phyloP scores from a whole-genome alignment of 2,329 filamentous ascomycete species.

The Cercospora berteroae region DNA sequence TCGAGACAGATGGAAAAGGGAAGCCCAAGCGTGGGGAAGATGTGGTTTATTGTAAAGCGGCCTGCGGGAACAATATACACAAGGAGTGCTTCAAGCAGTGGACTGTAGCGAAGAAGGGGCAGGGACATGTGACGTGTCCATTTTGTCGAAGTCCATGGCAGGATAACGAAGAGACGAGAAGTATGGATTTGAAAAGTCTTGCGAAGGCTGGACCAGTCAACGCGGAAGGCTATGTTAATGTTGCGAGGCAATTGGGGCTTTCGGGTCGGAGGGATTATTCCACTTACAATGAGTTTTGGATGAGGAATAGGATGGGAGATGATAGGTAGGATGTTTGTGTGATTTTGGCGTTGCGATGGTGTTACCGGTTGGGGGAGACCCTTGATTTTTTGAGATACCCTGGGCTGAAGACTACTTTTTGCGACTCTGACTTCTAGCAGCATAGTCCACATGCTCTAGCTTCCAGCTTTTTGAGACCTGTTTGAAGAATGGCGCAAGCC shows the following conservation, averaged over 20 bases:
- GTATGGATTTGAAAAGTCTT: conserved; percentile 25
- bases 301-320: conserved; percentile 16
- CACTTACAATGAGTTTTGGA: conserved; percentile 33
- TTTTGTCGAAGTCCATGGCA: conserved; percentile 36
- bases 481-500: not conserved
- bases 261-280: conserved; percentile 33
- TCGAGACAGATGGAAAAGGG: conserved; percentile 21
- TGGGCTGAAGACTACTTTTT: not conserved
- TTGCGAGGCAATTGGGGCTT: conserved; percentile 35
- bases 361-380: too few relatives aligned
- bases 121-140: conserved; percentile 33
- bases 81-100: conserved; percentile 57
- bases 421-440: not conserved
- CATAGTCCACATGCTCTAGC: not conserved
- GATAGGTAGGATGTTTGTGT: not conserved
- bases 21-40: conserved; percentile 36
- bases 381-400: not conserved
- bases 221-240: conserved; percentile 37
- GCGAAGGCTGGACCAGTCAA: conserved; percentile 27
- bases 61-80: conserved; percentile 64
- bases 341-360: not conserved
- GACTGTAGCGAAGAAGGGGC: conserved; percentile 36
- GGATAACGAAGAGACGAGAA: conserved; percentile 18
- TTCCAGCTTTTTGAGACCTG: not conserved
- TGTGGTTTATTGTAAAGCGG: conserved; percentile 59